A percentile compares a stretch with the other conserved stretches of the same genome.
phyloP scores from a whole-genome alignment of 2,329 filamentous ascomycete species.

The Trichophyton rubrum region DNA sequence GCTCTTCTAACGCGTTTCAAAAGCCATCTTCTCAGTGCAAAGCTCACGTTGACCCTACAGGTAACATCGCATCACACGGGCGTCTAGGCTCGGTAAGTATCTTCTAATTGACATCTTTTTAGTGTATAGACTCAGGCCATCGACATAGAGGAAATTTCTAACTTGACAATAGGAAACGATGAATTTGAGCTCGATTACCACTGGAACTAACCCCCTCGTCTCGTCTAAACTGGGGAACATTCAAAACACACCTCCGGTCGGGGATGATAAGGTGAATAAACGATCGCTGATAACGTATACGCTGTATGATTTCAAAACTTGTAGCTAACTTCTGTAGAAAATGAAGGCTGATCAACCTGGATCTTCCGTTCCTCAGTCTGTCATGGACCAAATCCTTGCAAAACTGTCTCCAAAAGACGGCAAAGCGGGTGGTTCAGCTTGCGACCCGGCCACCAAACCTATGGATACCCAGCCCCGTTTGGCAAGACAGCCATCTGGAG shows the following conservation, averaged over 20 bases:
- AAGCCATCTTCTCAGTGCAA: constrained; percentile 16
- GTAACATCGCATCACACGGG: constrained; percentile 15
- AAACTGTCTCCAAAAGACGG: constrained; percentile 30
- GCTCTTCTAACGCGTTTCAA: constrained; percentile 18
- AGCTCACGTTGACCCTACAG: constrained; percentile 14
- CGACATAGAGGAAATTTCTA: background rate
- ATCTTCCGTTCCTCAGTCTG: constrained; percentile 16
- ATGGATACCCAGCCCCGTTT: background rate
- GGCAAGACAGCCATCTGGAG: background rate
- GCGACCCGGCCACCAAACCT: background rate
- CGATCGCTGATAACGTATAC: background rate
- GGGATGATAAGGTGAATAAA: constrained; percentile 23
- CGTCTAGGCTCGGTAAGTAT: constrained; percentile 18
- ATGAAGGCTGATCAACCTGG: constrained; percentile 33
- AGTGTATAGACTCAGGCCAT: background rate
- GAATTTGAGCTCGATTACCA: constrained; percentile 16
- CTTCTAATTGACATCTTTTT: background rate
- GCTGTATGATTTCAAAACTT: constrained; percentile 20
- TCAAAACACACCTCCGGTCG: constrained; percentile 15
- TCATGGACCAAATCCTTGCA: constrained; percentile 51
- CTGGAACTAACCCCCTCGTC: constrained; percentile 22
- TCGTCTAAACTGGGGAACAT: constrained; percentile 25
- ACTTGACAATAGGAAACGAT: constrained; percentile 12
- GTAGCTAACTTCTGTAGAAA: constrained; percentile 26
- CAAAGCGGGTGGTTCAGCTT: constrained; percentile 7